These are phyloP conservation scores for Aspergillus panamensis DNA, from an alignment of 495 filamentous ascomycete species.

Conservation along the genomic window DNA sequence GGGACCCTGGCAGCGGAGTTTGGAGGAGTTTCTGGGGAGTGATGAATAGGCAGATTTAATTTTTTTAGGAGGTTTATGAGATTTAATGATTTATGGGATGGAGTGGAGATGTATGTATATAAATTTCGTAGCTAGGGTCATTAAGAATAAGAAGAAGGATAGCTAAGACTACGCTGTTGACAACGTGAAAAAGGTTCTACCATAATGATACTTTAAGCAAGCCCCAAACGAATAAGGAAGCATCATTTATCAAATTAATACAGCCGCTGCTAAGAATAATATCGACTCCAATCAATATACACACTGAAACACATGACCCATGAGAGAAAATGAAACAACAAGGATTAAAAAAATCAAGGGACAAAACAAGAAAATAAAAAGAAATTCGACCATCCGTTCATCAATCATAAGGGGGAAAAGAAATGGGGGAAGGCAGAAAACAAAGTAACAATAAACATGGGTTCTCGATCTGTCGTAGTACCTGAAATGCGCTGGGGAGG, in stretches of 20 bases:
- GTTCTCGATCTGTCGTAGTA: neutral
- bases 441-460: neutral
- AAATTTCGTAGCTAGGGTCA: no score
- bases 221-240: slow-evolving; percentile 4
- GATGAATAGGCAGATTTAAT: slow-evolving; percentile 4
- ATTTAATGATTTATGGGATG: neutral
- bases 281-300: slow-evolving; percentile 31
- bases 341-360: slow-evolving; percentile 5
- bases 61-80: neutral
- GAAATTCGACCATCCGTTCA: slow-evolving; percentile 14
- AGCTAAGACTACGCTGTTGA: no score
- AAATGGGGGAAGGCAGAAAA: neutral
- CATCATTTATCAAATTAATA: slow-evolving; percentile 31
- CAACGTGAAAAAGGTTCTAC: no score
- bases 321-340: slow-evolving; percentile 16
- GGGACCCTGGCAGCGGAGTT: slow-evolving; percentile 32
- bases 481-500: neutral
- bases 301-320: slow-evolving; percentile 24
- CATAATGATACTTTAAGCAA: neutral
- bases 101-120: no score
- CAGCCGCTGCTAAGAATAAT: slow-evolving; percentile 30
- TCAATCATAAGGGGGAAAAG: slow-evolving; percentile 7
- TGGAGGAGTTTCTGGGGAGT: slow-evolving; percentile 31
- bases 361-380: slow-evolving; percentile 15
- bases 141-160: no score